phyloP scores from a whole-genome alignment of 2,329 filamentous ascomycete genomes.

The Hansfordia pulvinata region DNA sequence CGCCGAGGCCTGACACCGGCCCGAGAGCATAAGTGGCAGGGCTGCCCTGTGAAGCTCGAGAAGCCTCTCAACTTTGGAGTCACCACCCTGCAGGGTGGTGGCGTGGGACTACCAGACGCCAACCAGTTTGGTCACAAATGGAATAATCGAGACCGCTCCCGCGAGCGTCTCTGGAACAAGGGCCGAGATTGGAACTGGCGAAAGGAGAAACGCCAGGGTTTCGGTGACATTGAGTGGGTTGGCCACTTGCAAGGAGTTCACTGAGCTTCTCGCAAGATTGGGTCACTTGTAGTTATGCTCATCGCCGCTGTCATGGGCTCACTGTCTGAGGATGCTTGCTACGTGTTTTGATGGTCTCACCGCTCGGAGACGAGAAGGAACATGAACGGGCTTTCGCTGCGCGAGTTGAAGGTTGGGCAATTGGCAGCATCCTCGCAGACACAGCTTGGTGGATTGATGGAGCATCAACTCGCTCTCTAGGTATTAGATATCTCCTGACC shows the following conservation, averaged over 20 bases:
- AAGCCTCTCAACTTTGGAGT: no score
- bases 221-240: slow-evolving; percentile 85
- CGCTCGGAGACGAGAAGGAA: no score
- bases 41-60: no score
- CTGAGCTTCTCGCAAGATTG: slow-evolving; percentile 18
- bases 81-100: slow-evolving; percentile 14
- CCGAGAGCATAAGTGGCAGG: slow-evolving; percentile 34
- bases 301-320: no score
- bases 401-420: slow-evolving; percentile 17
- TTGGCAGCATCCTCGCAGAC: slow-evolving; percentile 12
- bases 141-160: slow-evolving; percentile 28
- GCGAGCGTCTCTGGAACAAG: slow-evolving; percentile 41
- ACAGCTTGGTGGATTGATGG: slow-evolving; percentile 15
- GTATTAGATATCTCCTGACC: slow-evolving; percentile 40
- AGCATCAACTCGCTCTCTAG: slow-evolving; percentile 49
- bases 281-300: slow-evolving; percentile 49
- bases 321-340: no score
- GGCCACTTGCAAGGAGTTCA: slow-evolving; percentile 66
- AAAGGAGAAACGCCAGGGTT: slow-evolving; percentile 48
- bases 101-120: slow-evolving; percentile 29
- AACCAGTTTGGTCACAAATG: slow-evolving; percentile 21
- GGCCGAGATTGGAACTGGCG: slow-evolving; percentile 49
- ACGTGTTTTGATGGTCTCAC: slow-evolving; percentile 11
- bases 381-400: slow-evolving; percentile 15
- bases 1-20: slow-evolving; percentile 51